Percentiles rank a stretch among this genome's conserved stretches.
phyloP scores from a whole-genome alignment of 2,329 filamentous ascomycete species.

The Trichoderma gracile region DNA sequence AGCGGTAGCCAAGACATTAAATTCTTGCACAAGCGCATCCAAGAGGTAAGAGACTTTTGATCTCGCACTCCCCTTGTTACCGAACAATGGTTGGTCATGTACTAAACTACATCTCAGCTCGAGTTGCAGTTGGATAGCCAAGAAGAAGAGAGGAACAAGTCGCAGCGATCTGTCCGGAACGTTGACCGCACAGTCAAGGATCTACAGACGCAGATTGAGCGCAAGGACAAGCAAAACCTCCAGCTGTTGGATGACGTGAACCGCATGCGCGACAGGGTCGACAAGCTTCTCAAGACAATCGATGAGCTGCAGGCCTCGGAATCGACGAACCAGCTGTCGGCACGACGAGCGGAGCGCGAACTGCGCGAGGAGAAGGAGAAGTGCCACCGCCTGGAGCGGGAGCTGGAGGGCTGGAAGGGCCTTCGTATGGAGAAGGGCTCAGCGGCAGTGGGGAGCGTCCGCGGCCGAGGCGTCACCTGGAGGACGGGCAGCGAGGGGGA shows the following conservation, averaged over 20 bases:
- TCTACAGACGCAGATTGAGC: slow-evolving; percentile 86
- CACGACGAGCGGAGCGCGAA: slow-evolving; percentile 85
- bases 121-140: slow-evolving; percentile 84
- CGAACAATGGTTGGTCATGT: slow-evolving; percentile 36
- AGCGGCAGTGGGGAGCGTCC: slow-evolving; percentile 51
- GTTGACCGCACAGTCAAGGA: slow-evolving; percentile 94
- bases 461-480: slow-evolving; percentile 40
- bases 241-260: slow-evolving; percentile 81
- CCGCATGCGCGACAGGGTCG: slow-evolving; percentile 85
- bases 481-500: slow-evolving; percentile 44
- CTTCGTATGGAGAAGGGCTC: slow-evolving; percentile 64
- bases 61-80: not conserved
- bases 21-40: slow-evolving; percentile 89
- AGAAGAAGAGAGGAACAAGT: slow-evolving; percentile 74
- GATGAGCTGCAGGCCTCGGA: slow-evolving; percentile 92
- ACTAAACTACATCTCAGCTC: slow-evolving; percentile 57
- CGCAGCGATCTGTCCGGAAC: slow-evolving; percentile 85
- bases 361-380: slow-evolving; percentile 87
- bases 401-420: slow-evolving; percentile 82
- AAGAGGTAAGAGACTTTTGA: slow-evolving; percentile 65
- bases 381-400: slow-evolving; percentile 76
- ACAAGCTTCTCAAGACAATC: slow-evolving; percentile 85
- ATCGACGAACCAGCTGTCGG: slow-evolving; percentile 74
- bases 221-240: slow-evolving; percentile 82
- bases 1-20: slow-evolving; percentile 92